These are phyloP conservation scores for Argentina anserina DNA, from an alignment of 306 rosid species.

Conservation along the genomic window DNA sequence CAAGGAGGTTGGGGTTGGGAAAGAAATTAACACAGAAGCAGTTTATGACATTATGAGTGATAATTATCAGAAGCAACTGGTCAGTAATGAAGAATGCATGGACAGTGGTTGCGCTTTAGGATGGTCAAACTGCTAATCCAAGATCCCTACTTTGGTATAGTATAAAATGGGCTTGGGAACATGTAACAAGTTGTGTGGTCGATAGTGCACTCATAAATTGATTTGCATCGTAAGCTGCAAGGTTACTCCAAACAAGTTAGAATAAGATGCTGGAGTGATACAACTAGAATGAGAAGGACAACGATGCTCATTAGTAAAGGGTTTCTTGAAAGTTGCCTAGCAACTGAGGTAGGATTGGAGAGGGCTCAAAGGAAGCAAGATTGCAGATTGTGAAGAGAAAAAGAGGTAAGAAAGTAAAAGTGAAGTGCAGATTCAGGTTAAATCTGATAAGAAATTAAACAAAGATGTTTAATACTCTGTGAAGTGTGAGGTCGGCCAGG, in stretches of 20 bases:
- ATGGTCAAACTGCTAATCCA: neutral
- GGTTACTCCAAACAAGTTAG: neutral
- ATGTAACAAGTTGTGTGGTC: neutral
- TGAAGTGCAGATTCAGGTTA: neutral
- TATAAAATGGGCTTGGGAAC: neutral
- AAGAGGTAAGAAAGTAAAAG: neutral
- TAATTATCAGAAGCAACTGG: neutral
- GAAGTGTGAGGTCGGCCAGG: neutral
- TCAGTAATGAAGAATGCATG: neutral
- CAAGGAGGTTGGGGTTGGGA: neutral
- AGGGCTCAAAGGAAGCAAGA: neutral
- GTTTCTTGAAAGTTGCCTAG: neutral
- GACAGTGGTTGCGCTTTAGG: neutral
- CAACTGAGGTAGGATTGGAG: neutral
- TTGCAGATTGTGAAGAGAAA: neutral
- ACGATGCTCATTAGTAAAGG: neutral
- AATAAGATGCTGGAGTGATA: neutral
- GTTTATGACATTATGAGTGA: neutral
- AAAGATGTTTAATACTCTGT: neutral
- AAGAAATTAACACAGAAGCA: neutral
- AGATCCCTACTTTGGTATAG: neutral
- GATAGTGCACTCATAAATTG: neutral
- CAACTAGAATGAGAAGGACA: neutral
- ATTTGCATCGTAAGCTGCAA: neutral
- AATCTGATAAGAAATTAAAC: neutral